A percentile compares a stretch with the other conserved stretches of the same genome.
These are phyloP conservation scores for Chrysoporthe puriensis DNA, from an alignment of 2,329 filamentous ascomycete genomes.

Conservation along the genomic window DNA sequence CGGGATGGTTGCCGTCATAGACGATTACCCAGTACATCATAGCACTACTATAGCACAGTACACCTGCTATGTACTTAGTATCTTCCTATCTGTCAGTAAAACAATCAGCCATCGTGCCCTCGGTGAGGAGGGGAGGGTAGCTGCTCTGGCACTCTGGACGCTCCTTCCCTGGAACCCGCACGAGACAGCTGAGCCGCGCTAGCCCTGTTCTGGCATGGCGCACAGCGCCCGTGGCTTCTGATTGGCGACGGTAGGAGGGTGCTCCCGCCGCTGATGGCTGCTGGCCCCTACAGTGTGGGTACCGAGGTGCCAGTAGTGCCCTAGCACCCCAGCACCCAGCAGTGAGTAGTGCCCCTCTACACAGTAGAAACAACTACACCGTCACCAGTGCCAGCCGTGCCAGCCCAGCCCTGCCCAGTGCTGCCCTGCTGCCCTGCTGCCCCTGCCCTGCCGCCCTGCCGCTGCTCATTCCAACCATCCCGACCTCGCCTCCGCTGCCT, in stretches of 20 bases:
- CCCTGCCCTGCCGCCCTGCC: constrained; percentile 1
- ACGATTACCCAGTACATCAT: too few relatives aligned
- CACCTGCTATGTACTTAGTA: too few relatives aligned
- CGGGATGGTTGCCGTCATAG: too few relatives aligned
- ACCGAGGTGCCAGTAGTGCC: too few relatives aligned
- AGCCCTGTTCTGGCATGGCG: constrained; percentile 12
- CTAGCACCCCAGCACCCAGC: too few relatives aligned
- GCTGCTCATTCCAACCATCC: constrained; percentile 20
- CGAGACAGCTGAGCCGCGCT: constrained; percentile 22
- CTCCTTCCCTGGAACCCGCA: constrained; percentile 16
- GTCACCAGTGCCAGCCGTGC: background rate
- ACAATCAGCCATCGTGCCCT: background rate
- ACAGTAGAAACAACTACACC: background rate
- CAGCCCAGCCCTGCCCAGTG: background rate
- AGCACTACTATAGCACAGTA: too few relatives aligned
- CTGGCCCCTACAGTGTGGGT: background rate
- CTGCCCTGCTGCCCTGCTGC: background rate
- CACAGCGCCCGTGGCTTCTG: constrained; percentile 12
- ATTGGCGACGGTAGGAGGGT: constrained; percentile 13
- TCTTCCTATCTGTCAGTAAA: background rate
- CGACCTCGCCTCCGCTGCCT: constrained; percentile 1
- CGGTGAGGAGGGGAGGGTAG: background rate
- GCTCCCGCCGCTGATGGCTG: background rate
- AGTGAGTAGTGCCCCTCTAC: background rate
- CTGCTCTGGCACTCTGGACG: background rate